Evolutionary conservation across 805 yeast species (phyloP).

Genomic region (Lipomyces sp.): DNA sequence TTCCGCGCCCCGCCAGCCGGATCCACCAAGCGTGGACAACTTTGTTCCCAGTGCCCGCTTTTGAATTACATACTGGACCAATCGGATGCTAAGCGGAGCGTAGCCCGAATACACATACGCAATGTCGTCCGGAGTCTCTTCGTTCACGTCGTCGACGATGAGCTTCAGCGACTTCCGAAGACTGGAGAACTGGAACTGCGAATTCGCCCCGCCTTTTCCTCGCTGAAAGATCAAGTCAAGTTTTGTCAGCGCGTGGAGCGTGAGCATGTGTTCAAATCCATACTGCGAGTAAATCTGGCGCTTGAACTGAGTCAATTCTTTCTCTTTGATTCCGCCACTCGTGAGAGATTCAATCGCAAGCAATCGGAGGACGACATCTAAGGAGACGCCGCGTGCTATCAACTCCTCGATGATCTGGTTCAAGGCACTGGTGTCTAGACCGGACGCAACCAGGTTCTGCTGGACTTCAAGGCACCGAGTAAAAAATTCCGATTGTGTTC

Average conservation of each 20-base stretch:
- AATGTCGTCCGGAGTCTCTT: constrained; percentile 46
- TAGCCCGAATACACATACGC: constrained; percentile 75
- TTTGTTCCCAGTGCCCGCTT: constrained; percentile 37
- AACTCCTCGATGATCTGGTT: constrained; percentile 48
- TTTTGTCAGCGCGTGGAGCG: constrained; percentile 50
- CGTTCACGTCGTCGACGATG: constrained; percentile 37
- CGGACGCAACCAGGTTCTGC: constrained; percentile 63
- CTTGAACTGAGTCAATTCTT: constrained; percentile 56
- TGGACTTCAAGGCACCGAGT: constrained; percentile 56
- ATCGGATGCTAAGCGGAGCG: constrained; percentile 68
- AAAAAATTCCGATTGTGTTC: constrained; percentile 34
- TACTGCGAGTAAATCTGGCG: constrained; percentile 57
- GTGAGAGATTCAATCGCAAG: constrained; percentile 58
- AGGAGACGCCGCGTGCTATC: constrained; percentile 45
- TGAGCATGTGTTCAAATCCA: constrained; percentile 54
- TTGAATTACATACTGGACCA: constrained; percentile 65
- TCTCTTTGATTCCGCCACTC: constrained; percentile 65
- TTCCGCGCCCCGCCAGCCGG: constrained; percentile 44
- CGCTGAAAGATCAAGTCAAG: constrained; percentile 47
- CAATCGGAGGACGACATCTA: constrained; percentile 50
- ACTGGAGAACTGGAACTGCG: constrained; percentile 44
- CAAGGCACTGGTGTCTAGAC: constrained; percentile 42
- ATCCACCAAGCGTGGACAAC: constrained; percentile 20
- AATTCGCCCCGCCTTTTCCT: constrained; percentile 30
- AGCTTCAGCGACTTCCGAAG: constrained; percentile 44